These are phyloP conservation scores for Talaromyces rugulosus DNA, from an alignment of 2,329 filamentous ascomycete genomes.

Conservation along the genomic window DNA sequence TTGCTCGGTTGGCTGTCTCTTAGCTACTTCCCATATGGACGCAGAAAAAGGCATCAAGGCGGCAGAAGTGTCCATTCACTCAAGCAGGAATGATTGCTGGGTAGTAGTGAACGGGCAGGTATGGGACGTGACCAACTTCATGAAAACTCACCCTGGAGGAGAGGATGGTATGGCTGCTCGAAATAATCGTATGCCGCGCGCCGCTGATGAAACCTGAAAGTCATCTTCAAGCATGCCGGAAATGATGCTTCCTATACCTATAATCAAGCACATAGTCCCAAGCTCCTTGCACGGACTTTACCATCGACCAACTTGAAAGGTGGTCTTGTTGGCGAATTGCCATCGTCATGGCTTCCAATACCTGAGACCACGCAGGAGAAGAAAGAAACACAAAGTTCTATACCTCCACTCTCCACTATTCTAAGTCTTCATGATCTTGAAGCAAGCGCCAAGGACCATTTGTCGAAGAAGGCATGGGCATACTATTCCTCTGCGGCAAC, in stretches of 20 bases:
- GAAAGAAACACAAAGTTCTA: not conserved
- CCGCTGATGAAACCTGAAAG: conserved; percentile 11
- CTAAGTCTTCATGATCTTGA: conserved; percentile 37
- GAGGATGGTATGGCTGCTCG: not conserved
- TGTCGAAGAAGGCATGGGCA: conserved; percentile 30
- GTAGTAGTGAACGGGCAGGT: conserved; percentile 49
- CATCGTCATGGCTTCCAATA: conserved; percentile 10
- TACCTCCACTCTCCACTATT: conserved; percentile 25
- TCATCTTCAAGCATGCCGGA: conserved; percentile 30
- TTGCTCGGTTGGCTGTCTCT: not conserved
- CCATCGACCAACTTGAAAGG: conserved; percentile 21
- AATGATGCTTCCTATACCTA: conserved; percentile 31
- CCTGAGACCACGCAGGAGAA: conserved; percentile 10
- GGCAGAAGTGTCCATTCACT: not conserved
- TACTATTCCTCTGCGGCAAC: conserved; percentile 49
- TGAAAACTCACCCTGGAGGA: conserved; percentile 25
- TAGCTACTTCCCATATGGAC: not conserved
- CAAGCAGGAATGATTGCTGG: conserved; percentile 35
- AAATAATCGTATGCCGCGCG: not conserved
- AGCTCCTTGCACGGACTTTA: conserved; percentile 24
- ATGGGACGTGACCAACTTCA: conserved; percentile 45
- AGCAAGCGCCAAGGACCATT: conserved; percentile 24
- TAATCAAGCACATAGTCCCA: conserved; percentile 27
- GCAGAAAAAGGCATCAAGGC: not conserved
- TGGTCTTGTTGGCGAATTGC: conserved; percentile 6